Conservation (phyloP, 2,329 filamentous ascomycete species). For the Torrubiellomyces zombiae region DNA sequence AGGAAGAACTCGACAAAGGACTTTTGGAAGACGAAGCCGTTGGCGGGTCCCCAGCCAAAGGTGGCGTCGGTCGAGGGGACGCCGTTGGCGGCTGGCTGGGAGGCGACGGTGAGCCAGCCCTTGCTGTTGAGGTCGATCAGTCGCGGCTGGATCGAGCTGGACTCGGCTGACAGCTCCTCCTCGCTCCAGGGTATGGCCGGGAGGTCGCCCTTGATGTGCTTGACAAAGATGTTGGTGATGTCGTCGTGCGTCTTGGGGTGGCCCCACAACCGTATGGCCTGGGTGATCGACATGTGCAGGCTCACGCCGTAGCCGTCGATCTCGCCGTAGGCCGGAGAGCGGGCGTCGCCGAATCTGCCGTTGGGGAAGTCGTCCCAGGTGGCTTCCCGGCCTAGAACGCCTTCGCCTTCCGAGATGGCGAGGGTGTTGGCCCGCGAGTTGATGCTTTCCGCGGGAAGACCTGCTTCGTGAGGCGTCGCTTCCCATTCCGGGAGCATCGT, state of each 20-base stretch:
- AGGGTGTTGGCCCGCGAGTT: conserved; percentile 73
- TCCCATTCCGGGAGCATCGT: conserved; percentile 49
- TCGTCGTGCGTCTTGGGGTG: conserved; percentile 53
- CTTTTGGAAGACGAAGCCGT: conserved; percentile 96
- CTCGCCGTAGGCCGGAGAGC: conserved; percentile 86
- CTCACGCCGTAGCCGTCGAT: conserved; percentile 98
- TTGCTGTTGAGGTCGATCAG: conserved; percentile 60
- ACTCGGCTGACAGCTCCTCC: conserved; percentile 72
- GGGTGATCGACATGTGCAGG: conserved; percentile 72
- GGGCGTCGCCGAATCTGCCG: conserved; percentile 83
- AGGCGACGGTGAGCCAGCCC: conserved; percentile 94
- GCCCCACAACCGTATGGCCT: conserved; percentile 76
- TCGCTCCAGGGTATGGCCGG: conserved; percentile 86
- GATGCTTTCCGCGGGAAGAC: conserved; percentile 53
- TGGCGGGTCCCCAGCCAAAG: conserved; percentile 85
- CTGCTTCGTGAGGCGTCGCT: conserved; percentile 60
- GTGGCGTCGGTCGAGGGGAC: conserved; percentile 56
- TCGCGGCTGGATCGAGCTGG: conserved; percentile 58
- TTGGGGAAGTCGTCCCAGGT: conserved; percentile 99
- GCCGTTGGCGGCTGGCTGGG: conserved; percentile 86
- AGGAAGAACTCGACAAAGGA: conserved; percentile 96
- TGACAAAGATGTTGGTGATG: conserved; percentile 64
- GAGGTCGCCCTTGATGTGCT: conserved; percentile 65
- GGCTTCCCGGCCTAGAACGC: conserved; percentile 75
- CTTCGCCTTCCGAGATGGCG: conserved; percentile 87